A percentile compares a stretch with the other conserved stretches of the same genome.
phyloP scores from a whole-genome alignment of 176 grass and related monocot genomes.

The Eragrostis nindensis region DNA sequence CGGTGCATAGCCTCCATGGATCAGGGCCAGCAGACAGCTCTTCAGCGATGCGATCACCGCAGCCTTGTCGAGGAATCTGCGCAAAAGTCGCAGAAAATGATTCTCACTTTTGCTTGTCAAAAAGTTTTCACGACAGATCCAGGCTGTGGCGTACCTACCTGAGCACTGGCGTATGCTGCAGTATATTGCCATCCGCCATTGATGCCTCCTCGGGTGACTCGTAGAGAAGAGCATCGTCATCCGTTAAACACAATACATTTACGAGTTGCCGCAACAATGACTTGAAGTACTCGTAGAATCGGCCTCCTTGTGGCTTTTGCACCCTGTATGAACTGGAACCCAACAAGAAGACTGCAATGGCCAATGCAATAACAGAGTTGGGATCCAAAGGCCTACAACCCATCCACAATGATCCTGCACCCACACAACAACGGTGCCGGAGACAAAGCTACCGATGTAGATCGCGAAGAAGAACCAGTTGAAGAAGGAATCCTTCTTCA shows the following conservation, averaged over 20 bases:
- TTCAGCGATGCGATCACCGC: slow-evolving; percentile 52
- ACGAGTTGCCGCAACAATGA: slow-evolving; percentile 54
- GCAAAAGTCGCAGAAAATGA: background rate
- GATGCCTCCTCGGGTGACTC: slow-evolving; percentile 42
- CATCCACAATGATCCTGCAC: slow-evolving; percentile 84
- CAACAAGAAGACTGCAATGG: slow-evolving; percentile 69
- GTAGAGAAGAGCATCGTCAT: slow-evolving; percentile 62
- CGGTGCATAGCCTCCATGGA: slow-evolving; percentile 72
- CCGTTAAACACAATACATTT: slow-evolving; percentile 56
- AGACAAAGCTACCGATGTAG: slow-evolving; percentile 74
- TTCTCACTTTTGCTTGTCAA: background rate
- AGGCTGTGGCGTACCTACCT: slow-evolving; percentile 56
- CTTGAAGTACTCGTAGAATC: slow-evolving; percentile 59
- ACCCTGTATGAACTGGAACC: slow-evolving; percentile 63
- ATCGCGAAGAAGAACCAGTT: slow-evolving; percentile 93
- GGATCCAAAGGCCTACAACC: slow-evolving; percentile 73
- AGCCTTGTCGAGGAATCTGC: slow-evolving; percentile 77
- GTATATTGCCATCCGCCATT: slow-evolving; percentile 53
- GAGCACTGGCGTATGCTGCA: slow-evolving; percentile 59
- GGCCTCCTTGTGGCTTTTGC: slow-evolving; percentile 70
- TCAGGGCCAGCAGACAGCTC: slow-evolving; percentile 42
- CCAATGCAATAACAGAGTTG: slow-evolving; percentile 73
- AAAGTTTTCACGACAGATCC: background rate
- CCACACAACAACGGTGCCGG: slow-evolving; percentile 71
- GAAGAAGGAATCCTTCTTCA: slow-evolving; percentile 69